phyloP scores from a whole-genome alignment of 1,284 basidiomycete genomes.

The Leccinum pseudoinsigne region DNA sequence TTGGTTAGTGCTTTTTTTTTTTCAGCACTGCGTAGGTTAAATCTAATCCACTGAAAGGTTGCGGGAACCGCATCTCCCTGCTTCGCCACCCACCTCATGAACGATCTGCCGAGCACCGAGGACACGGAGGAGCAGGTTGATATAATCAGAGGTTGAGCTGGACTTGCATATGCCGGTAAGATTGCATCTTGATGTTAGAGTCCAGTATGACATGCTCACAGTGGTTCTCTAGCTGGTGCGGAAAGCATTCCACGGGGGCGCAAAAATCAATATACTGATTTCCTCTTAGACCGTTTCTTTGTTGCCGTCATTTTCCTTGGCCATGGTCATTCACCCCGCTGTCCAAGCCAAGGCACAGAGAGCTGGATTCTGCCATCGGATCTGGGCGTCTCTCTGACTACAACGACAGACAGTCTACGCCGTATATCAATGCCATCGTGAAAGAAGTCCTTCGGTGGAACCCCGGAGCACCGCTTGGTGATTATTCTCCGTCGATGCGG shows the following conservation, averaged over 20 bases:
- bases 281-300: conserved; percentile 42
- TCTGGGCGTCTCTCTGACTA: conserved; percentile 45
- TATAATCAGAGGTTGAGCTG: conserved; percentile 32
- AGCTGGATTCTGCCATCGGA: conserved; percentile 45
- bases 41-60: conserved; percentile 20
- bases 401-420: conserved; percentile 41
- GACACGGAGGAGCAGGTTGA: conserved; percentile 23
- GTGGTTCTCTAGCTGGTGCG: conserved; percentile 24
- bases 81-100: conserved; percentile 31
- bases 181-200: neutral
- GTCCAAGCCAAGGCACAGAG: conserved; percentile 47
- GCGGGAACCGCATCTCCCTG: conserved; percentile 32
- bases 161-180: conserved; percentile 35
- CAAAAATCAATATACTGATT: conserved; percentile 12
- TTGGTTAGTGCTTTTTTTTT: conserved; percentile 21
- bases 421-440: conserved; percentile 46
- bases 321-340: conserved; percentile 47
- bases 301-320: conserved; percentile 48
- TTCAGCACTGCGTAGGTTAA: neutral
- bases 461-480: conserved; percentile 50
- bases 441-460: conserved; percentile 56
- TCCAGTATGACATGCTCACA: conserved; percentile 12
- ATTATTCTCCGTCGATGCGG: conserved; percentile 17
- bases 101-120: conserved; percentile 16
- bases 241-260: conserved; percentile 17